Percentiles rank a stretch among this genome's conserved stretches.
phyloP scores from a whole-genome alignment of 352 stramenopile species.

The Globisporangium polare region DNA sequence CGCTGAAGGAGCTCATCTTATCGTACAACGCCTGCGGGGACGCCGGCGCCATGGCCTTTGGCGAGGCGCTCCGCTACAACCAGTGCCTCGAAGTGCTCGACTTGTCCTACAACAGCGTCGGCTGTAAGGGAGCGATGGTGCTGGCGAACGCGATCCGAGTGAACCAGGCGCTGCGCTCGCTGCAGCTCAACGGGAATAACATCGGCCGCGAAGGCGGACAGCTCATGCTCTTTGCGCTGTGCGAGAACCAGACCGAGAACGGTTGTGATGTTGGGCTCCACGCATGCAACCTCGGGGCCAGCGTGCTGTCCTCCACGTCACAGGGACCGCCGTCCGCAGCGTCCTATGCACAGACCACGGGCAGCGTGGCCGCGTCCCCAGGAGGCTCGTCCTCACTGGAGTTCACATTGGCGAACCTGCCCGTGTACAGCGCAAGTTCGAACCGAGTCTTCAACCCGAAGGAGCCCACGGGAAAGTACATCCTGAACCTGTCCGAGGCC shows the following conservation, averaged over 20 bases:
- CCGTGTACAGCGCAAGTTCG: slow-evolving; percentile 36
- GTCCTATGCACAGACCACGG: background rate
- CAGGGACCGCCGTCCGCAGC: background rate
- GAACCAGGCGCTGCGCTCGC: slow-evolving; percentile 50
- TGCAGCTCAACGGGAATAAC: slow-evolving; percentile 78
- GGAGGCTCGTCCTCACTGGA: slow-evolving; percentile 6
- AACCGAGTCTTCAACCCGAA: slow-evolving; percentile 58
- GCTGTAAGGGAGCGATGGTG: slow-evolving; percentile 65
- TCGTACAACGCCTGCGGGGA: slow-evolving; percentile 79
- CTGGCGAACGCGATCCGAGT: slow-evolving; percentile 59
- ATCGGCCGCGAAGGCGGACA: slow-evolving; percentile 68
- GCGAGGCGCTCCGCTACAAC: slow-evolving; percentile 62
- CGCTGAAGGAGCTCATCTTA: slow-evolving; percentile 61
- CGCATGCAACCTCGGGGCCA: slow-evolving; percentile 52
- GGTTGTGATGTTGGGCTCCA: slow-evolving; percentile 58
- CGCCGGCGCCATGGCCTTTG: slow-evolving; percentile 72
- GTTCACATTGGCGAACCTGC: slow-evolving; percentile 32
- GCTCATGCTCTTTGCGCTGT: slow-evolving; percentile 61
- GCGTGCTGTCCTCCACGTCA: slow-evolving; percentile 14
- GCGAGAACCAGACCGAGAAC: slow-evolving; percentile 43
- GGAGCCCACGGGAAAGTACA: slow-evolving; percentile 69
- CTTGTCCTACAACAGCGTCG: slow-evolving; percentile 77
- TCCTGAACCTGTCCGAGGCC: slow-evolving; percentile 53
- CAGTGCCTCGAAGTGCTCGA: slow-evolving; percentile 58
- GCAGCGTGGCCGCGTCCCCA: background rate